A percentile compares a stretch with the other conserved stretches of the same genome.
Evolutionary conservation across 164 flowering plant species (phyloP).

Genomic region (Liriodendron chinense): DNA sequence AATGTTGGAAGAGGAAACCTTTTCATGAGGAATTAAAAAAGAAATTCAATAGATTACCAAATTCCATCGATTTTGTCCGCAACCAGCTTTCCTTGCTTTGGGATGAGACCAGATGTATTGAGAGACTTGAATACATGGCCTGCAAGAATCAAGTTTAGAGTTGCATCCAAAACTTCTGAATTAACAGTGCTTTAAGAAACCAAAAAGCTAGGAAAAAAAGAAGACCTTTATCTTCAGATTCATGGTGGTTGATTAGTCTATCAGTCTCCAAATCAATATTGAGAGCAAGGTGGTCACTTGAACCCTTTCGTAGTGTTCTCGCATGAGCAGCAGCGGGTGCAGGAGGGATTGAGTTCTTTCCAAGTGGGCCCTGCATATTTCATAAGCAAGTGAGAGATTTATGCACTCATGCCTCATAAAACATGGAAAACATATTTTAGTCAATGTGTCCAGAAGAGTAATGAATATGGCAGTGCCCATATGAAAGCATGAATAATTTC

Average conservation of each 20-base stretch:
- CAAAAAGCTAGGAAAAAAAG: background rate
- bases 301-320: slow-evolving; percentile 78
- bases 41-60: slow-evolving; percentile 44
- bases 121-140: slow-evolving; percentile 94
- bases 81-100: slow-evolving; percentile 75
- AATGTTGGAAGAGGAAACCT: background rate
- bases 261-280: slow-evolving; percentile 66
- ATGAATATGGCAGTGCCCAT: too few species aligned
- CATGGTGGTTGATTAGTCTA: slow-evolving; percentile 50
- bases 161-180: slow-evolving; percentile 4
- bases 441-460: background rate
- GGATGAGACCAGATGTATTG: slow-evolving; percentile 78
- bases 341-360: slow-evolving; percentile 44
- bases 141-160: slow-evolving; percentile 29
- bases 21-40: background rate
- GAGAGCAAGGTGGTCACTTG: slow-evolving; percentile 81
- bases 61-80: slow-evolving; percentile 93
- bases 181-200: background rate
- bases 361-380: slow-evolving; percentile 54
- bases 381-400: slow-evolving; percentile 10
- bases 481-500: background rate
- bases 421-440: background rate
- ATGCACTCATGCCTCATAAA: background rate
- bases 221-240: slow-evolving; percentile 82
- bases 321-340: slow-evolving; percentile 67